Percentiles rank a stretch among this genome's conserved stretches.
phyloP scores from a whole-genome alignment of 2,329 filamentous ascomycete genomes.

The Colletotrichum lentis region DNA sequence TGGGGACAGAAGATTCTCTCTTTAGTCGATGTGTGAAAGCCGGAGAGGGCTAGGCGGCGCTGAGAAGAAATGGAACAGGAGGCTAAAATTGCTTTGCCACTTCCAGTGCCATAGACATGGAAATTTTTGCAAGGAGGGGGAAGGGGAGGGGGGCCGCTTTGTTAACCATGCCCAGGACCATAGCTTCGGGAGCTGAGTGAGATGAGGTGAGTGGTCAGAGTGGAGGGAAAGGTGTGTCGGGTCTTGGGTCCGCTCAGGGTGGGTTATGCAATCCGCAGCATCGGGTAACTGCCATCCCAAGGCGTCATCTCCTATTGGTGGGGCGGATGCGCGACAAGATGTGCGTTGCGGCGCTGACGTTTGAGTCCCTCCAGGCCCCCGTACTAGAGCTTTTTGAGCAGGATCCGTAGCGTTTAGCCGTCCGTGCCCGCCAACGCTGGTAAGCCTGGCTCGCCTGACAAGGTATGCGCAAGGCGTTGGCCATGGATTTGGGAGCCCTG shows the following conservation, averaged over 20 bases:
- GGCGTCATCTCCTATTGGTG: slow-evolving; percentile 9
- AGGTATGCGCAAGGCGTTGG: slow-evolving; percentile 7
- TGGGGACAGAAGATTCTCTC: background rate
- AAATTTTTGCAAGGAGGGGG: slow-evolving; percentile 11
- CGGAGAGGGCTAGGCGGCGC: background rate
- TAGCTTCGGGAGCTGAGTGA: slow-evolving; percentile 35
- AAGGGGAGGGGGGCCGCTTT: slow-evolving; percentile 23
- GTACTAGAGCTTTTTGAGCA: too few species aligned
- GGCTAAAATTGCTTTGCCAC: slow-evolving; percentile 32
- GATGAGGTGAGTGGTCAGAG: slow-evolving; percentile 34
- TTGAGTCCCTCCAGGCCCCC: background rate
- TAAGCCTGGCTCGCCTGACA: background rate
- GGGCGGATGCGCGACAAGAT: slow-evolving; percentile 21
- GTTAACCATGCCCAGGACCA: slow-evolving; percentile 33
- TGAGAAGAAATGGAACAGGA: slow-evolving; percentile 5
- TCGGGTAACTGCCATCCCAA: slow-evolving; percentile 37
- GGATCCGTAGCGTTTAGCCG: background rate
- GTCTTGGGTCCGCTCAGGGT: background rate
- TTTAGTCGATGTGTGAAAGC: background rate
- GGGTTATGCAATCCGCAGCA: slow-evolving; percentile 33
- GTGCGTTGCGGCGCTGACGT: slow-evolving; percentile 24
- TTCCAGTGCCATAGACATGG: slow-evolving; percentile 33
- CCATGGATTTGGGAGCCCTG: slow-evolving; percentile 27
- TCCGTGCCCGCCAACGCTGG: background rate
- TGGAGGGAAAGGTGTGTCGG: slow-evolving; percentile 11